Conservation (phyloP, 1,284 basidiomycete species). For the Flammula alnicola region DNA sequence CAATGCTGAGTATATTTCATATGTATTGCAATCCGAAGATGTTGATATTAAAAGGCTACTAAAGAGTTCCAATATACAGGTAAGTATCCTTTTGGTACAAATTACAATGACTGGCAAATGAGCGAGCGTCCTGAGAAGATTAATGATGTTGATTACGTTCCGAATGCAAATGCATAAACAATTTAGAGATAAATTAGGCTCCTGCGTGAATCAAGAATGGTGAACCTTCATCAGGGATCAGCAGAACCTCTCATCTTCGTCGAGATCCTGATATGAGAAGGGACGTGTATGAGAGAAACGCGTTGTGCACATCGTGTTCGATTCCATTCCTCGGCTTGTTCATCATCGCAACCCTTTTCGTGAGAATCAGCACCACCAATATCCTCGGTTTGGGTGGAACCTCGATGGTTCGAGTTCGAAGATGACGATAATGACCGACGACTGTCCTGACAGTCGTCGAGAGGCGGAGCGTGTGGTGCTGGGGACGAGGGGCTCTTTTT, state of each 20-base stretch:
- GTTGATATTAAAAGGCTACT: constrained; percentile 6
- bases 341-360: constrained; percentile 29
- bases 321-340: constrained; percentile 84
- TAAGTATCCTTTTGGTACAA: constrained; percentile 12
- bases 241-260: constrained; percentile 17
- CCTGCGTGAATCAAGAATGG: background rate
- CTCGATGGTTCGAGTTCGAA: constrained; percentile 13
- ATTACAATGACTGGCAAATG: constrained; percentile 14
- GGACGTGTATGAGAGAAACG: constrained; percentile 77
- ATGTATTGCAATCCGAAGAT: no score
- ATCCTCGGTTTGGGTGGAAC: constrained; percentile 3
- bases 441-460: constrained; percentile 1
- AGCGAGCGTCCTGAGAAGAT: constrained; percentile 27
- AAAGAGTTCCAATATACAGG: constrained; percentile 3
- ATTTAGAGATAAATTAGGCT: constrained; percentile 26
- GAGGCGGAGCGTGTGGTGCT: constrained; percentile 30
- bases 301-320: constrained; percentile 83
- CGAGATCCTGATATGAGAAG: constrained; percentile 57
- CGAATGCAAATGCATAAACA: constrained; percentile 4
- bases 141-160: constrained; percentile 9
- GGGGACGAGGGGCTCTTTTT: constrained; percentile 39
- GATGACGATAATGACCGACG: constrained; percentile 17
- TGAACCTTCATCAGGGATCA: background rate
- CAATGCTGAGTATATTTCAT: no score
- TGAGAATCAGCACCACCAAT: background rate